A percentile compares a stretch with the other conserved stretches of the same genome.
These are phyloP conservation scores for Trichosporon asahii DNA, from an alignment of 1,284 basidiomycete species.

Conservation along the genomic window DNA sequence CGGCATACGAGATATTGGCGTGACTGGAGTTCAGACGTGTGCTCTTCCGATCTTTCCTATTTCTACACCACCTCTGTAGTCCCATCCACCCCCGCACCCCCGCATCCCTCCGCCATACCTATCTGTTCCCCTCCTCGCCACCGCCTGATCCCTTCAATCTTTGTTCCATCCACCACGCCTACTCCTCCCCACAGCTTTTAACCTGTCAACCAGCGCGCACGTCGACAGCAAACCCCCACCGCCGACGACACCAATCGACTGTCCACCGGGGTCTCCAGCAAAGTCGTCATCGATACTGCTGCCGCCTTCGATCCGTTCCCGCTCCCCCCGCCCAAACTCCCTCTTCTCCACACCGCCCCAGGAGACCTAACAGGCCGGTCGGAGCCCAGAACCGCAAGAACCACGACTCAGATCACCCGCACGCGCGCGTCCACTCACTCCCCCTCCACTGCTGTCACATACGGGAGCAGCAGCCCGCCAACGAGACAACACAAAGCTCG, in stretches of 20 bases:
- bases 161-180: not conserved
- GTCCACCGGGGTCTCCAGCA: not conserved
- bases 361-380: not conserved
- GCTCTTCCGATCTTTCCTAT: no score
- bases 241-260: not conserved
- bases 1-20: no score
- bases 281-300: not conserved
- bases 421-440: not conserved
- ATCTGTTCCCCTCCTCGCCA: slow-evolving; percentile 3
- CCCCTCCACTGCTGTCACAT: not conserved
- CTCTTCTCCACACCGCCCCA: slow-evolving; percentile 1
- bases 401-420: not conserved
- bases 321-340: not conserved
- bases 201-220: not conserved
- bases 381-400: not conserved
- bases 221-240: not conserved
- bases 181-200: not conserved
- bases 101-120: not conserved
- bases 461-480: not conserved
- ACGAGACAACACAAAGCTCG: not conserved
- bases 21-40: no score
- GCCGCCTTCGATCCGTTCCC: not conserved
- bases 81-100: not conserved
- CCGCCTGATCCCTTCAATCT: not conserved
- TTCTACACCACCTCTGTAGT: no score